Conservation (phyloP, 257 asterid species). For the Ajuga chamaepitys region DNA sequence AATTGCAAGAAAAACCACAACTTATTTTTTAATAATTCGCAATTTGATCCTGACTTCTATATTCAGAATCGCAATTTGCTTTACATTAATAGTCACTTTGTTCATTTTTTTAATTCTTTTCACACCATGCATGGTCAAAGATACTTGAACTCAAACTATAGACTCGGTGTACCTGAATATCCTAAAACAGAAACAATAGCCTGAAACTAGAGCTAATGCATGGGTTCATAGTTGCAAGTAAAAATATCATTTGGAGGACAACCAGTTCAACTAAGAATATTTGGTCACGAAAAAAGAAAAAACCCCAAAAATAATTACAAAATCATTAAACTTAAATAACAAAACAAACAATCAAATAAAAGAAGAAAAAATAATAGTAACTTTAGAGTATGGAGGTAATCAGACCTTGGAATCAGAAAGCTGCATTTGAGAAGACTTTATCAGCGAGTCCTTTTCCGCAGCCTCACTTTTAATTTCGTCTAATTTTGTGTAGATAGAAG, state of each 20-base stretch:
- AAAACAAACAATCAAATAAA: no score
- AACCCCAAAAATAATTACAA: no score
- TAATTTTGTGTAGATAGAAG: conserved; percentile 31
- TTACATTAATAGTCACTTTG: no score
- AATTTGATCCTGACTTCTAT: no score
- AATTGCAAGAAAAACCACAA: no score
- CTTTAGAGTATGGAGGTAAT: background rate
- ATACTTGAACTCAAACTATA: background rate
- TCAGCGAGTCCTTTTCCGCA: conserved; percentile 58
- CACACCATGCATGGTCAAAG: background rate
- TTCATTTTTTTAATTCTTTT: background rate
- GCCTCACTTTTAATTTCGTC: conserved; percentile 53
- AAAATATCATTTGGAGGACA: background rate
- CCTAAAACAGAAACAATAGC: background rate
- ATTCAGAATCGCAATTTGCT: no score
- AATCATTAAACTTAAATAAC: no score
- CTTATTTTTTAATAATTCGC: no score
- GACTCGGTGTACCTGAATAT: background rate
- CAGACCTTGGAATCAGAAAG: conserved; percentile 82
- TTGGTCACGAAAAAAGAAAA: no score
- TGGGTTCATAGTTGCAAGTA: background rate
- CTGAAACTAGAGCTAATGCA: background rate
- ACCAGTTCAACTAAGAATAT: background rate
- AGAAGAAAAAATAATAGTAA: background rate
- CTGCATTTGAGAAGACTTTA: conserved; percentile 66